A percentile compares a stretch with the other conserved stretches of the same genome.
phyloP scores from a whole-genome alignment of 2,329 filamentous ascomycete species.

The Beauveria sp. region DNA sequence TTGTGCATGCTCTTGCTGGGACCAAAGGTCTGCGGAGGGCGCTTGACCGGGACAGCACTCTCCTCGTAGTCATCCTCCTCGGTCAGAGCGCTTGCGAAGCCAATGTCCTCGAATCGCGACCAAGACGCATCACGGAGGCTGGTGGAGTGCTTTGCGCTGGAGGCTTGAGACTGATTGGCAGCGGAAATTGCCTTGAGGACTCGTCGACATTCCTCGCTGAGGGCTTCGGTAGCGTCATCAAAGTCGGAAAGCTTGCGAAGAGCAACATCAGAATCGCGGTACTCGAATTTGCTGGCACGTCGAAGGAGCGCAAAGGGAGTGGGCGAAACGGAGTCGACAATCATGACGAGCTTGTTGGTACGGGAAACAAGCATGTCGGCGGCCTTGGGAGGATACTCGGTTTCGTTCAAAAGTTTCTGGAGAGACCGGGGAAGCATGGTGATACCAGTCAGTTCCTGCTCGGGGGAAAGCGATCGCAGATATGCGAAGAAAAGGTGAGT shows the following conservation, averaged over 20 bases:
- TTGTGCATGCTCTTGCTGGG: slow-evolving; percentile 4
- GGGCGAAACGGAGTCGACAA: slow-evolving; percentile 88
- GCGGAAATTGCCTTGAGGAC: slow-evolving; percentile 84
- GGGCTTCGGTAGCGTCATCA: slow-evolving; percentile 76
- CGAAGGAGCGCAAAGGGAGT: slow-evolving; percentile 88
- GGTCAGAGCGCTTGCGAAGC: slow-evolving; percentile 70
- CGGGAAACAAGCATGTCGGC: slow-evolving; percentile 69
- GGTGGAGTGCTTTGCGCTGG: slow-evolving; percentile 62
- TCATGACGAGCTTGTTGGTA: slow-evolving; percentile 91
- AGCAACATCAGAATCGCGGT: slow-evolving; percentile 79
- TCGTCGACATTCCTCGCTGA: slow-evolving; percentile 90
- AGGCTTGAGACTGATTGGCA: slow-evolving; percentile 75
- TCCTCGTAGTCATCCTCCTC: slow-evolving; percentile 63
- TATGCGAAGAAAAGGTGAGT: slow-evolving; percentile 98
- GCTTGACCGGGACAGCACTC: slow-evolving; percentile 30
- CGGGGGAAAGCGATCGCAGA: slow-evolving; percentile 80
- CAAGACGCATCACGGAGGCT: slow-evolving; percentile 79
- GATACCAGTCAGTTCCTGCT: slow-evolving; percentile 68
- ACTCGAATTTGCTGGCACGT: slow-evolving; percentile 90
- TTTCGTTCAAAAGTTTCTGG: slow-evolving; percentile 83
- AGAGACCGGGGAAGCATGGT: slow-evolving; percentile 82
- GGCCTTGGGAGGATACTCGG: slow-evolving; percentile 82
- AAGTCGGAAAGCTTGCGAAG: slow-evolving; percentile 80
- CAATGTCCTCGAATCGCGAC: slow-evolving; percentile 94
- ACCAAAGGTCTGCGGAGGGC: slow-evolving; percentile 20